Evolutionary conservation across 495 filamentous ascomycete genomes (phyloP), one percentile per base, ranked within the genome.

Genomic region (Arthonia radiata): DNA sequence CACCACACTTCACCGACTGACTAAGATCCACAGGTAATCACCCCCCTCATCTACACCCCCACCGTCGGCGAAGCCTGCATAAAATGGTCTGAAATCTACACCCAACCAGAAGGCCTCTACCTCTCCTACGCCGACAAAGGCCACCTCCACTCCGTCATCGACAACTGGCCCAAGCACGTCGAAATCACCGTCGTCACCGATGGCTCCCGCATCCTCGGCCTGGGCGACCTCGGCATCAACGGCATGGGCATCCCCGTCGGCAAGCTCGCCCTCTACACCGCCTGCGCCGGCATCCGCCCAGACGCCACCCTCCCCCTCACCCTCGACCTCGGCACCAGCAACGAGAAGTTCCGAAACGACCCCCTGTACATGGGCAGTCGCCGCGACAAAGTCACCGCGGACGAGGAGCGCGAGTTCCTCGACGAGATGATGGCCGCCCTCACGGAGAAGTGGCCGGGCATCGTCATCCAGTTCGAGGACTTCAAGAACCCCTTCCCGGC

Each of bases 401-500:
- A 79, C 26, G 75, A 90, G 43, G 80, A 86, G 49, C 64, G 69
- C 40, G 82, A 83, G 37, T 94, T 94, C 48, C 58, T 97, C 61
- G 86, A 94, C 40, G 86, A 94, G 57, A 64, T 97, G 52, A 97
- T 97, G 86, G 56, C 67, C 40, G 86, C 86, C 28, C 61, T 79
- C 21, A 74, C 70, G 22, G 79, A 86, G 43, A 71, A 76, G 32
- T 90, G 64, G 67, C 81, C 81, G 12, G 66, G 78, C 31, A 89
- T 97, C 56, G 69, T 97, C 29, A 76, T 97, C 34, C 86, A 97
- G 48, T 97, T 91, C 37, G 86, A 97, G 52, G 86, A 97, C 36
- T 94, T 91, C 54, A 91, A 97, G 61, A 91, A 82, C 37, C 86
- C 86, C 9, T 97, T 97, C 65, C 75, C 78, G 30, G 78, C 83